Percentiles rank a stretch among this genome's conserved stretches.
phyloP scores from a whole-genome alignment of 768 basidiomycete species.

The Lepiota brunneoincarnata region DNA sequence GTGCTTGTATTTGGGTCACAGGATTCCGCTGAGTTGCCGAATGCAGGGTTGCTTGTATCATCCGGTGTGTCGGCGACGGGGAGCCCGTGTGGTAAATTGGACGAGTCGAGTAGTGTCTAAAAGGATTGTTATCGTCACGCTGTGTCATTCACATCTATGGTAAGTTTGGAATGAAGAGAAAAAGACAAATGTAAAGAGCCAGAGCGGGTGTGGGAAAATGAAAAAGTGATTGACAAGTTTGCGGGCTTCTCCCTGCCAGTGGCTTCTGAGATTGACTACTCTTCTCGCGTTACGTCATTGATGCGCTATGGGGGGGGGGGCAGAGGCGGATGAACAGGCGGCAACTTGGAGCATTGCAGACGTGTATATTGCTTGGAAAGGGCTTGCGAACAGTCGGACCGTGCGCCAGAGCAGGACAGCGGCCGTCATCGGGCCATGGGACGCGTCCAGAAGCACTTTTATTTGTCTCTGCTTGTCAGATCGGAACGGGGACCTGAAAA shows the following conservation, averaged over 20 bases:
- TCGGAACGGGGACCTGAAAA: conserved; percentile 33
- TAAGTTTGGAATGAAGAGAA: conserved; percentile 3
- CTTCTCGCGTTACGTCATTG: conserved; percentile 18
- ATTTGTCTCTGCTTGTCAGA: conserved; percentile 8
- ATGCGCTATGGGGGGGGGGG: conserved; percentile 10
- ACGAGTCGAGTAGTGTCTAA: neutral
- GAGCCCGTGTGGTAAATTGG: too few species aligned
- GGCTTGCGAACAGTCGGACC: neutral
- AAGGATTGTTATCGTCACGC: neutral
- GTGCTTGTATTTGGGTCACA: neutral
- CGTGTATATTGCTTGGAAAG: neutral
- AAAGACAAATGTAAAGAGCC: neutral
- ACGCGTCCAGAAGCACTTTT: neutral
- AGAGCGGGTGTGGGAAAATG: neutral
- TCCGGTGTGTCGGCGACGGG: too few species aligned
- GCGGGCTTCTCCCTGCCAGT: neutral
- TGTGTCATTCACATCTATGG: neutral
- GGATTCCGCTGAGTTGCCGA: neutral
- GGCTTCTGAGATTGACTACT: neutral
- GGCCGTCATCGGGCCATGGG: neutral
- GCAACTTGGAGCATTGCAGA: neutral
- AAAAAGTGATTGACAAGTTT: neutral
- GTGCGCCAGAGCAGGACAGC: neutral
- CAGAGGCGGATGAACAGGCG: conserved; percentile 1
- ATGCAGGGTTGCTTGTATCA: neutral